Evolutionary conservation across 1,139 yeast species (phyloP).

Genomic region (Taiozyma sp.): DNA sequence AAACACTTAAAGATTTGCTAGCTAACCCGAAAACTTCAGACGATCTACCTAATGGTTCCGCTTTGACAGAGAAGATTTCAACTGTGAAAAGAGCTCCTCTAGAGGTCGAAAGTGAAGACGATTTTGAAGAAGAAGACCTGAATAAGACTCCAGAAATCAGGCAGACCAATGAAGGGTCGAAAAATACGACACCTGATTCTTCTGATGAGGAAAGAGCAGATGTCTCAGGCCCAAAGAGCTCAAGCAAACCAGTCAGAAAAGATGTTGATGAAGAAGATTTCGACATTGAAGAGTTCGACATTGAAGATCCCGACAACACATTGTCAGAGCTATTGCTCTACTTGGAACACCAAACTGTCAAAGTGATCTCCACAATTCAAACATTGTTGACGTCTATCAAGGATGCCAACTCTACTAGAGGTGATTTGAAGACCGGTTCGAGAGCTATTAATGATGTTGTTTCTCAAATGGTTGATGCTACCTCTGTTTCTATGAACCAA

Average conservation of each 20-base stretch:
- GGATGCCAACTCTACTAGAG: slow-evolving; percentile 72
- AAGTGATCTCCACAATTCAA: slow-evolving; percentile 88
- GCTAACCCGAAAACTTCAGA: not conserved
- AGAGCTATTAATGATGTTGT: slow-evolving; percentile 73
- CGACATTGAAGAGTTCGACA: slow-evolving; percentile 71
- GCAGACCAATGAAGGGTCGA: not conserved
- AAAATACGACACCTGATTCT: not conserved
- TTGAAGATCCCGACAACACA: slow-evolving; percentile 84
- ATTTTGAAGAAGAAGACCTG: not conserved
- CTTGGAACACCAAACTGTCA: slow-evolving; percentile 90
- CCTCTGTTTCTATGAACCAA: slow-evolving; percentile 85
- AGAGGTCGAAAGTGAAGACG: slow-evolving; percentile 1
- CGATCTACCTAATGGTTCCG: not conserved
- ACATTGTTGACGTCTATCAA: slow-evolving; percentile 71
- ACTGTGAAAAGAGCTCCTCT: not conserved
- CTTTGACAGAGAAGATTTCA: not conserved
- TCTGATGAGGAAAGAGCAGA: not conserved
- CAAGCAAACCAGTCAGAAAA: slow-evolving; percentile 1
- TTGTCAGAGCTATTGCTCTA: slow-evolving; percentile 79
- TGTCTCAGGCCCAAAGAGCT: not conserved
- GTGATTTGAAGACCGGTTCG: slow-evolving; percentile 69
- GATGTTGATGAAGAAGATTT: slow-evolving; percentile 31
- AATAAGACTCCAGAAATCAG: not conserved
- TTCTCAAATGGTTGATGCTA: slow-evolving; percentile 85
- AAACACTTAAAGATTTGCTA: not conserved